Conservation (phyloP, 2,329 filamentous ascomycete species). For the Pseudohalonectria lignicola region DNA sequence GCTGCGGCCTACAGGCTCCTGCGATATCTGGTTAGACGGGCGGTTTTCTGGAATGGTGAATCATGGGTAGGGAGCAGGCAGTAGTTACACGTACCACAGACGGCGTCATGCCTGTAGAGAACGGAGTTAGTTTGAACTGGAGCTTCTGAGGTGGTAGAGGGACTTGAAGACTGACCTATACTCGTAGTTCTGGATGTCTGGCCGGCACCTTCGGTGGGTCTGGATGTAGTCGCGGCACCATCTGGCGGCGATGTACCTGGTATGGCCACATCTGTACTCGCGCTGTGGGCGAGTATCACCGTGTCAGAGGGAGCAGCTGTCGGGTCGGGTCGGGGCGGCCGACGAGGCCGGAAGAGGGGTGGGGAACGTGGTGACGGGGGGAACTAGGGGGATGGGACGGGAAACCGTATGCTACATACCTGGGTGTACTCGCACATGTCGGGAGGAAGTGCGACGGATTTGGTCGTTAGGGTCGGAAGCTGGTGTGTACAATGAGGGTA, state of each 20-base stretch:
- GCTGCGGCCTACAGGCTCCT: no score
- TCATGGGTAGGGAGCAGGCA: no score
- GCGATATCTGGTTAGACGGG: no score
- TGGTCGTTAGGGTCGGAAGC: no score
- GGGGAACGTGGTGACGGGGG: not conserved
- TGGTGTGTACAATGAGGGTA: no score
- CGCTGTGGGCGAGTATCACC: no score
- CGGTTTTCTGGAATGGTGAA: no score
- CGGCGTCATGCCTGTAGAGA: conserved; percentile 12
- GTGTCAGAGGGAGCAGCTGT: not conserved
- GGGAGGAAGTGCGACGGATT: no score
- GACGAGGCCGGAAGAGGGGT: not conserved
- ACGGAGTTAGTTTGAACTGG: not conserved
- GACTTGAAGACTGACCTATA: conserved; percentile 11
- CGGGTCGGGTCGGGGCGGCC: not conserved
- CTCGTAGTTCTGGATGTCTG: conserved; percentile 21
- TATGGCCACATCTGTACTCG: conserved; percentile 22
- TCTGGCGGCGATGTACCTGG: conserved; percentile 21
- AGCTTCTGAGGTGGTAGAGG: not conserved
- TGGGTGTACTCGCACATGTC: conserved; percentile 42
- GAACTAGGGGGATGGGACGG: not conserved
- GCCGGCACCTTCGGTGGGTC: conserved; percentile 20
- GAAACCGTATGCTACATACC: conserved; percentile 15
- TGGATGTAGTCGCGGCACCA: conserved; percentile 20
- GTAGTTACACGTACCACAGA: conserved; percentile 17